Percentiles rank a stretch among this genome's conserved stretches.
These are phyloP conservation scores for Fonsecaea nubica DNA, from an alignment of 2,329 filamentous ascomycete species.

Conservation along the genomic window DNA sequence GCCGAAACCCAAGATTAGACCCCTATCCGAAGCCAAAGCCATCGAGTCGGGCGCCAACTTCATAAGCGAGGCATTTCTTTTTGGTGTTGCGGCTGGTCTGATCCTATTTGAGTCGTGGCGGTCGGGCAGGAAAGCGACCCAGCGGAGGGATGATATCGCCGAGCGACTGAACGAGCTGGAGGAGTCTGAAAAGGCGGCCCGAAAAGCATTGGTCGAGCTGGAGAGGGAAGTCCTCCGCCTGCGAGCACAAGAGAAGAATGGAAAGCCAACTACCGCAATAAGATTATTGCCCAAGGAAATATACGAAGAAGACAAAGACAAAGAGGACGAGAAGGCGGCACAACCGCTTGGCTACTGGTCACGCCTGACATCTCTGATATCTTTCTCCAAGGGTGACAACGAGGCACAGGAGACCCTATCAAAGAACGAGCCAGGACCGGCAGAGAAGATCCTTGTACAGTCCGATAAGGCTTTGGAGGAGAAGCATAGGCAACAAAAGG, in stretches of 20 bases:
- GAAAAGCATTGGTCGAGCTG: slow-evolving; percentile 51
- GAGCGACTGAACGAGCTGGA: slow-evolving; percentile 66
- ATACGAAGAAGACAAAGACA: slow-evolving; percentile 45
- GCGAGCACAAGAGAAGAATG: slow-evolving; percentile 47
- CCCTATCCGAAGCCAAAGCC: slow-evolving; percentile 70
- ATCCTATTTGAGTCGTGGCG: slow-evolving; percentile 69
- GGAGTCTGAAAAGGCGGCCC: slow-evolving; percentile 52
- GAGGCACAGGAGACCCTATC: slow-evolving; percentile 45
- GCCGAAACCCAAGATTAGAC: slow-evolving; percentile 63
- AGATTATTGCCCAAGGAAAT: slow-evolving; percentile 51
- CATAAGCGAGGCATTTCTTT: slow-evolving; percentile 71
- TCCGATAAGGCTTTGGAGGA: slow-evolving; percentile 45
- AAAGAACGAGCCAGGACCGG: slow-evolving; percentile 37
- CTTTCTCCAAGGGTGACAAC: slow-evolving; percentile 43
- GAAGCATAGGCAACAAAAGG: slow-evolving; percentile 41
- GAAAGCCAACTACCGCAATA: slow-evolving; percentile 39
- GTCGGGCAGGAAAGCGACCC: slow-evolving; percentile 66
- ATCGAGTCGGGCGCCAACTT: slow-evolving; percentile 74
- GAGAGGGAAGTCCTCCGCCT: slow-evolving; percentile 55
- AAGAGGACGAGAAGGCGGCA: slow-evolving; percentile 42
- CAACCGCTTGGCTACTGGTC: slow-evolving; percentile 44
- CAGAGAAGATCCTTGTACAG: slow-evolving; percentile 38
- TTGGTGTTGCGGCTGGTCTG: slow-evolving; percentile 66
- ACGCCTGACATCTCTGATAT: slow-evolving; percentile 45
- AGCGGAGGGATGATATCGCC: slow-evolving; percentile 65